Evolutionary conservation across 192 early-diverging fungal species (phyloP), one percentile per base, ranked within the genome.

Genomic region (Rhizoclosmatium sp.): DNA sequence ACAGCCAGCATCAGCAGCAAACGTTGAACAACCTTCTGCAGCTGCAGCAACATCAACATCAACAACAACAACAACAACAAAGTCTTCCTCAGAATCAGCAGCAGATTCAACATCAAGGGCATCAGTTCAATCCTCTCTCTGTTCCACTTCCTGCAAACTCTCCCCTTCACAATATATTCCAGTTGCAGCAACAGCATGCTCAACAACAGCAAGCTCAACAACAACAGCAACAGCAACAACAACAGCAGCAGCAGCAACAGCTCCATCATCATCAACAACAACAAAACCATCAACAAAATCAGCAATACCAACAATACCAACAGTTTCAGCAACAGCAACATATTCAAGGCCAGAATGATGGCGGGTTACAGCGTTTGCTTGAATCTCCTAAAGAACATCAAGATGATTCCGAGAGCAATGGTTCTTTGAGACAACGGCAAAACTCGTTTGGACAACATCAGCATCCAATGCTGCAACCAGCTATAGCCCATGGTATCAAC

Each of bases 151-250:
- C 19, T 59, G 58, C 58, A 21, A 16, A 59, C 58, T 5, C 21
- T 16, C 19, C 19, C 3, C 16, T n/a, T 21, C 58, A 2, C 58
- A 31, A 31, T 21, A 21, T 16, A 21, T 59, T 59, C 58, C 58
- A 16, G 21, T 59, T 59, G 58, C 16, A 59, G 19, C 16, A 59
- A 65, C 41, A 41, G 12, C 42, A 12, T 10, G 12, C 2, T 14
- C 66, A 68, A n/a, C 66, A 42, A 47, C 66, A 42, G 46, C 41
- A n/a, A n/a, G 12, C 2, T n/a, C 40, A 68, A 12, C 39, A 42
- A 41, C 45, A 41, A 40, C 66, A 42, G 23, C 66, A 40, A 47
- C 66, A 68, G 42, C 40, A 68, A 47, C 66, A 42, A 68, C 41
- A 47, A 68, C 66, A 68, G 46, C 66, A 47, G 23, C 66, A 16